phyloP scores from a whole-genome alignment of 108 stramenopile genomes.

The Chaetoceros muelleri region DNA sequence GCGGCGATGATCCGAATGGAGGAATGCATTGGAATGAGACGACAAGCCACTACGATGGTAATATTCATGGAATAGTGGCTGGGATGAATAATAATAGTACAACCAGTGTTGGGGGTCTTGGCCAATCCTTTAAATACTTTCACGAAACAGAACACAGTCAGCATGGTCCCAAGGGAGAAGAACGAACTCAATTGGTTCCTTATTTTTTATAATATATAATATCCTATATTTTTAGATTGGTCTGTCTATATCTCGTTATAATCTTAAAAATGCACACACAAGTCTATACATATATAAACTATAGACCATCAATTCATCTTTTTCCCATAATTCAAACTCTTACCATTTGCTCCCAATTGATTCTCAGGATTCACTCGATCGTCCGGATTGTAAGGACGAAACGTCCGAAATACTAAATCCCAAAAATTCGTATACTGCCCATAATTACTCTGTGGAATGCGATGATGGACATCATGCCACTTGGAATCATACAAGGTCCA shows the following conservation, averaged over 20 bases:
- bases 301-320: conserved; percentile 1
- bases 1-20: background rate
- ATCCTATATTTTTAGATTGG: too few species aligned
- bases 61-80: too few species aligned
- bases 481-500: conserved; percentile 73
- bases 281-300: too few species aligned
- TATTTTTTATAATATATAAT: conserved; percentile 79
- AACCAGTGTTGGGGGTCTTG: conserved; percentile 10
- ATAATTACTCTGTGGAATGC: conserved; percentile 93
- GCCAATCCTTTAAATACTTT: conserved; percentile 77
- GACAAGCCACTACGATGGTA: too few species aligned
- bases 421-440: conserved; percentile 97
- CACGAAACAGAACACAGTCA: conserved; percentile 65
- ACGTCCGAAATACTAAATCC: conserved; percentile 86
- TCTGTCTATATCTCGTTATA: too few species aligned
- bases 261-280: too few species aligned
- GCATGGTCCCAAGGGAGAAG: conserved; percentile 83
- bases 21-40: too few species aligned
- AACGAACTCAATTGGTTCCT: conserved; percentile 71
- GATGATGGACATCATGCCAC: conserved; percentile 94
- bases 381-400: conserved; percentile 56
- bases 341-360: conserved; percentile 62
- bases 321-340: conserved; percentile 11
- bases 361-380: conserved; percentile 69
- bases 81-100: background rate